Base-by-base conservation (phyloP, 148 eudicot genomes). In the Bassia scoparia region DNA sequence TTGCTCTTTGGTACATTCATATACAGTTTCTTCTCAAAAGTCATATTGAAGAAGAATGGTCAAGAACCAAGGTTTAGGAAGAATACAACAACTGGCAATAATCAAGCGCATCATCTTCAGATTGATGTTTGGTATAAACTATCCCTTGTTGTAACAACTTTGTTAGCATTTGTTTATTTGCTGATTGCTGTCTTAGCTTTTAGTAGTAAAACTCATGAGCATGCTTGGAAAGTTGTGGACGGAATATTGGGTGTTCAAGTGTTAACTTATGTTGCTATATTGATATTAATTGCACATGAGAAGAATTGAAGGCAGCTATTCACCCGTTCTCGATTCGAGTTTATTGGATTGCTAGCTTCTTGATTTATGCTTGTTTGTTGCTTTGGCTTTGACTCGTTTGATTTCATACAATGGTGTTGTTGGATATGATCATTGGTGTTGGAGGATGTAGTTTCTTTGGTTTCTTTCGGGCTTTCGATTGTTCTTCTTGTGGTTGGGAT, bases 291-390 rank as follows among this genome's bases (percentile, higher is more conserved):
- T 53, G 81, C 76, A 34, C 96, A 91, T 59, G 91, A 86, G 80
- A 88, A 79, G 85, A 86, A 64, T 91, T 88, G 53, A 62, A 69
- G 61, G 88, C 93, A 41, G 54, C 73, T 15, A 80, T 67, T 26
- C 97, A 91, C 69, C 93, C 97, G 0, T 14, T 78, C 27, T 73
- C 81, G 7, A 88, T 94, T 61, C 78, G 97, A 54, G 72, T 86
- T 3, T 94, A 70, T 44, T 94, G 93, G 96, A 74, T 83, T 48
- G 81, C 71, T 16, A 82, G 83, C 76, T 89, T 84, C 73, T 15
- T 85, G 1, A 54, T 88, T 54, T 74, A 80, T 66, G 56, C 87
- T 78, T 91, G 84, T 85, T 89, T 71, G 68, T 76, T 29, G 80
- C 66, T 24, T 89, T 96, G 3, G 86, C 85, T 43, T 31, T 88